phyloP scores from a whole-genome alignment of 495 filamentous ascomycete genomes.

The Trichoderma erinaceum region DNA sequence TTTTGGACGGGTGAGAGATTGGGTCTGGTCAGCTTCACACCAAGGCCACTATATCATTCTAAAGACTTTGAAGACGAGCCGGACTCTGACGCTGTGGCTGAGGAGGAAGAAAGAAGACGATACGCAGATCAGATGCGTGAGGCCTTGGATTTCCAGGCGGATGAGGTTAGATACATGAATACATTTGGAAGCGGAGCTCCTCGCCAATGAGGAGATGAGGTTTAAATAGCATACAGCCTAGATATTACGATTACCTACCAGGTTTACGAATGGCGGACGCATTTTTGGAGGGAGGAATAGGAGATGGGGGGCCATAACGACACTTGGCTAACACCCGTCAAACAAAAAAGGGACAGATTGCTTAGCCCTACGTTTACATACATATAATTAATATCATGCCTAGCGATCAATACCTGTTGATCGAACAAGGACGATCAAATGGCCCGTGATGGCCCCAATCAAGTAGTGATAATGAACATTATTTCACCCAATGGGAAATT shows the following conservation, averaged over 20 bases:
- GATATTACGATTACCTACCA: neutral
- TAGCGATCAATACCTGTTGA: neutral
- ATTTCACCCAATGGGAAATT: neutral
- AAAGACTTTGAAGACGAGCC: constrained; percentile 48
- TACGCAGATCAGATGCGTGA: constrained; percentile 66
- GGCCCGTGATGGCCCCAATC: neutral
- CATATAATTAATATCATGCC: neutral
- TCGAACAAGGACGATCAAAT: neutral
- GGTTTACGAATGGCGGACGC: neutral
- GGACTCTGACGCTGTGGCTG: constrained; percentile 21
- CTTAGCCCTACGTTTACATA: neutral
- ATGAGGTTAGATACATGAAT: constrained; percentile 73
- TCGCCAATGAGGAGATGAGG: neutral
- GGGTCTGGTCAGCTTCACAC: constrained; percentile 61
- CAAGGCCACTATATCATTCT: constrained; percentile 38
- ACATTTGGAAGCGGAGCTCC: constrained; percentile 51
- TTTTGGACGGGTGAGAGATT: constrained; percentile 79
- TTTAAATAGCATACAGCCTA: neutral
- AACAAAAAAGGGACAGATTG: neutral
- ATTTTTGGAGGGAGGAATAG: neutral
- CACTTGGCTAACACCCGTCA: neutral
- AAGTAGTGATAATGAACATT: neutral
- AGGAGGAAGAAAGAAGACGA: constrained; percentile 40
- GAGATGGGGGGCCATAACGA: neutral
- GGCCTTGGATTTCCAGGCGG: constrained; percentile 71